Conservation (phyloP, 129 eudicot species). For the Dittrichia graveolens region DNA sequence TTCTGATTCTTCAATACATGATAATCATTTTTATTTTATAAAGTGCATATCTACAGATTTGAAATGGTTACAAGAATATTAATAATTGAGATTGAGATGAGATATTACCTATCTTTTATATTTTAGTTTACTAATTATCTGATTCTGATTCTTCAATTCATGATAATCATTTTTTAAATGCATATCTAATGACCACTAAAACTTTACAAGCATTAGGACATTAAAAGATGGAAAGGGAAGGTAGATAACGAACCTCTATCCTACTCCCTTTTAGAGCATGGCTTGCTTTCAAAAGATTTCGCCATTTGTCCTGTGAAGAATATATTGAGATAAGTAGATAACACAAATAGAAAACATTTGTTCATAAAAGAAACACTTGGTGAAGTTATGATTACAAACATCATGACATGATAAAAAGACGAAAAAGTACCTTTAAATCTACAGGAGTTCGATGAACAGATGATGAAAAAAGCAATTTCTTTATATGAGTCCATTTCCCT, state of each 20-base stretch:
- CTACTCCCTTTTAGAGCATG: conserved; percentile 48
- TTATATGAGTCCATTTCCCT: conserved; percentile 88
- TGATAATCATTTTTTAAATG: not conserved
- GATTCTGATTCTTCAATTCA: not conserved
- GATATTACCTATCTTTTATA: not conserved
- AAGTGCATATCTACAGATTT: not conserved
- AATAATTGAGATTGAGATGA: not conserved
- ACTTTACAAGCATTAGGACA: not conserved
- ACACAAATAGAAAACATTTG: conserved; percentile 16
- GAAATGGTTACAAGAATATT: not conserved
- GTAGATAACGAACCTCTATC: conserved; percentile 45
- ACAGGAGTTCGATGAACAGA: conserved; percentile 81
- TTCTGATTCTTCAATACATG: too few species aligned
- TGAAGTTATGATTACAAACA: not conserved
- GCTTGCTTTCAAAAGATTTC: conserved; percentile 88
- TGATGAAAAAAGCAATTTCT: conserved; percentile 67
- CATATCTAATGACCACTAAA: not conserved
- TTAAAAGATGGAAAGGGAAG: not conserved
- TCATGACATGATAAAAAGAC: not conserved
- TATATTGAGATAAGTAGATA: conserved; percentile 11
- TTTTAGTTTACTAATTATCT: not conserved
- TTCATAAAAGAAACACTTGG: not conserved
- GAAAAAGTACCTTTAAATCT: conserved; percentile 74
- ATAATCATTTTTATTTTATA: not conserved
- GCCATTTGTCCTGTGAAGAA: conserved; percentile 81